Conservation (phyloP, 164 flowering plant genomes). For the Kingdonia uniflora region DNA sequence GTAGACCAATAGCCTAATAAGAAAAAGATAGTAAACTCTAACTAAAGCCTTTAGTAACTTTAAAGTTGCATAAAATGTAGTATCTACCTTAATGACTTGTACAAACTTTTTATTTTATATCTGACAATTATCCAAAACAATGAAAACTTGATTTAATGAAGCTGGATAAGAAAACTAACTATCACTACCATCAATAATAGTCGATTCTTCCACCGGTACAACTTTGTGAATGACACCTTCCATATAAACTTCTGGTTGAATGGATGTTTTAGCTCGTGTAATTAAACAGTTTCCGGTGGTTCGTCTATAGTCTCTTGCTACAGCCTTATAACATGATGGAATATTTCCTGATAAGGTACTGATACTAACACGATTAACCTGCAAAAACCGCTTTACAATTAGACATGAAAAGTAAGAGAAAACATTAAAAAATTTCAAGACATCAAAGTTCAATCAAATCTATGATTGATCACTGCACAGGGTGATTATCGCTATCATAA, state of each 20-base stretch:
- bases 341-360: constrained; percentile 2
- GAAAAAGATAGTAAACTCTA: too few relatives aligned
- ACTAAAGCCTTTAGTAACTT: too few relatives aligned
- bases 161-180: constrained; percentile 8
- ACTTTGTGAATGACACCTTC: too few relatives aligned
- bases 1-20: too few relatives aligned
- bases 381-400: not conserved
- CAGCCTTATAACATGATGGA: constrained; percentile 4
- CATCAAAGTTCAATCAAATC: too few relatives aligned
- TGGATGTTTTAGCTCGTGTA: constrained; percentile 30
- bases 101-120: too few relatives aligned
- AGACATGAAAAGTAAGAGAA: constrained; percentile 1
- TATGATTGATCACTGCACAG: too few relatives aligned
- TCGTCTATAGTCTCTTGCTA: constrained; percentile 12
- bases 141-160: not conserved
- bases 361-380: constrained; percentile 10
- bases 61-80: too few relatives aligned
- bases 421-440: not conserved
- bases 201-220: constrained; percentile 33
- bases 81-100: too few relatives aligned
- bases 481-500: too few relatives aligned
- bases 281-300: constrained; percentile 10
- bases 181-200: constrained; percentile 21
- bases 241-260: constrained; percentile 21
- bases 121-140: too few relatives aligned